A percentile compares a stretch with the other conserved stretches of the same genome.
Evolutionary conservation across 1,284 basidiomycete species (phyloP).

Genomic region (Apiotrichum montevideense): DNA sequence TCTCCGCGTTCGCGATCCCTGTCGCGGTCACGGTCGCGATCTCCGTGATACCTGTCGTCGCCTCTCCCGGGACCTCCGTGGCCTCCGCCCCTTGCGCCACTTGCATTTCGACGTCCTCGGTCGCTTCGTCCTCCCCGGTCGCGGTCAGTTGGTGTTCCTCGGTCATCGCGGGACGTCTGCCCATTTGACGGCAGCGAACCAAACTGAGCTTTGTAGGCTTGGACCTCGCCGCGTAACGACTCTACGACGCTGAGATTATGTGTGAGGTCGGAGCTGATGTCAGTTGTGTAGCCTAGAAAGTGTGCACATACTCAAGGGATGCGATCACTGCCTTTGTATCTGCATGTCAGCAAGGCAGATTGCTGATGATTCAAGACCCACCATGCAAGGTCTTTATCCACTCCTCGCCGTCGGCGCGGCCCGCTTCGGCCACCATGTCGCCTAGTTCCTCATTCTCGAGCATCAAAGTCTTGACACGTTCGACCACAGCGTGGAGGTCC

Average conservation of each 20-base stretch:
- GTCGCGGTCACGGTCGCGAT: neutral
- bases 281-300: neutral
- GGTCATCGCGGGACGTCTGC: neutral
- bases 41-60: neutral
- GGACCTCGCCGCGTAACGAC: conserved; percentile 25
- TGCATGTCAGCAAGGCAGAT: conserved; percentile 1
- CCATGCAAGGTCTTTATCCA: conserved; percentile 35
- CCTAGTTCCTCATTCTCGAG: conserved; percentile 43
- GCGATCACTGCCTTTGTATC: conserved; percentile 36
- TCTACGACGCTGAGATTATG: conserved; percentile 32
- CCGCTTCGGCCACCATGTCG: conserved; percentile 37
- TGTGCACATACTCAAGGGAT: conserved; percentile 33
- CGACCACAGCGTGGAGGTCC: conserved; percentile 32
- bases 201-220: conserved; percentile 23
- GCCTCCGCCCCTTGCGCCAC: conserved; percentile 4
- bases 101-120: neutral
- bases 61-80: neutral
- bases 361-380: conserved; percentile 8
- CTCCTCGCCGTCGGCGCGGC: conserved; percentile 21
- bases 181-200: conserved; percentile 11
- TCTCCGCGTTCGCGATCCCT: neutral
- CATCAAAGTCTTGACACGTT: conserved; percentile 33
- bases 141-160: neutral
- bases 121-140: neutral
- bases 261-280: conserved; percentile 33